These are phyloP conservation scores for Phytophthora sansomeana DNA, from an alignment of 352 stramenopile genomes.

Conservation along the genomic window DNA sequence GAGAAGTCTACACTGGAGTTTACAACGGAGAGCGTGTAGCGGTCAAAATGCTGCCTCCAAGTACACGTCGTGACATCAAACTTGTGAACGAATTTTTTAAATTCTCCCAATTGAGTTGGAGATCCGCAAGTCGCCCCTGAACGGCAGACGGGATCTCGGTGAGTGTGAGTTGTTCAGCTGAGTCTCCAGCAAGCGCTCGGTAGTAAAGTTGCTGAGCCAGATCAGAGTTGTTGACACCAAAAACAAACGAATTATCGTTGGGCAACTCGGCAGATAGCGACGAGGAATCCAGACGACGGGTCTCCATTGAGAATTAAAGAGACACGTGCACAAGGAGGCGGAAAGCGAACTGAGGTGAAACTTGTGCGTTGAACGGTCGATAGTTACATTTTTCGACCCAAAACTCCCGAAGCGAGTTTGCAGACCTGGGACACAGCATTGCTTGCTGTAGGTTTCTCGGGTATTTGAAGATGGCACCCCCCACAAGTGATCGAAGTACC, in stretches of 20 bases:
- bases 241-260: conserved; percentile 19
- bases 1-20: too few species aligned
- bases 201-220: conserved; percentile 34
- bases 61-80: background rate
- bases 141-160: conserved; percentile 3
- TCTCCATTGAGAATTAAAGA: too few species aligned
- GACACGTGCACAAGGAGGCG: too few species aligned
- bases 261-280: background rate
- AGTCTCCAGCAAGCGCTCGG: conserved; percentile 1
- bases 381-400: too few species aligned
- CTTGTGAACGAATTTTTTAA: conserved; percentile 35
- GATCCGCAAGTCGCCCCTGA: background rate
- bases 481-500: too few species aligned
- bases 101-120: conserved; percentile 1
- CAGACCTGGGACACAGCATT: too few species aligned
- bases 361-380: too few species aligned
- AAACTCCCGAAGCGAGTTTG: too few species aligned
- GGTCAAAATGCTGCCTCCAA: conserved; percentile 40
- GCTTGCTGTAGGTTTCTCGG: too few species aligned
- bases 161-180: background rate
- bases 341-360: too few species aligned
- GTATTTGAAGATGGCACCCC: too few species aligned
- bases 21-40: too few species aligned
- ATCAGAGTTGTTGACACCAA: conserved; percentile 33
- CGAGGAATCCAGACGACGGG: background rate